Conservation (phyloP, 345 rosid species). For the Acer negundo region DNA sequence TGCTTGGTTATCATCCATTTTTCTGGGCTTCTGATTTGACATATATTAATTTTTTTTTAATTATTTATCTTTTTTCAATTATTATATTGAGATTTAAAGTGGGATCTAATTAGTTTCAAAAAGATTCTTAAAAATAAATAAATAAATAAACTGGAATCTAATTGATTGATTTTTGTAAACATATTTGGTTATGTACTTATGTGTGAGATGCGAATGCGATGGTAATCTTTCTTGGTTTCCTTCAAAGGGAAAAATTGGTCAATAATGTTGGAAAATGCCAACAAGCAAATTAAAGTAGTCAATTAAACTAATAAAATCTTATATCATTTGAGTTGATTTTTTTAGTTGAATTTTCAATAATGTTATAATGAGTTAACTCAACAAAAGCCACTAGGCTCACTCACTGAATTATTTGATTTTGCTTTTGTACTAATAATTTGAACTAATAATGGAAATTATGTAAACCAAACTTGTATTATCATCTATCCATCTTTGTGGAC, state of each 20-base stretch:
- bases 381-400: neutral
- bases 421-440: neutral
- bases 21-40: conserved; percentile 2
- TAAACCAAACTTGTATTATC: neutral
- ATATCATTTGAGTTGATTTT: no score
- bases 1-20: neutral
- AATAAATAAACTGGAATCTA: neutral
- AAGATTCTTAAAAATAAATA: no score
- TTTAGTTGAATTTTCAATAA: no score
- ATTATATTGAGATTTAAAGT: neutral
- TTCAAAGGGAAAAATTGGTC: neutral
- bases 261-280: neutral
- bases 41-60: neutral
- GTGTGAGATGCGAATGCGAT: neutral
- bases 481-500: neutral
- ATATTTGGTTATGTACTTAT: neutral
- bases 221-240: neutral
- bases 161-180: neutral
- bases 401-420: neutral
- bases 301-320: no score
- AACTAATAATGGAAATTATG: neutral
- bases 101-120: neutral
- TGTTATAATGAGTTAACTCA: neutral
- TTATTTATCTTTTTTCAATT: neutral
- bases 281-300: neutral